A percentile compares a stretch with the other conserved stretches of the same genome.
These are phyloP conservation scores for Amanita exitialis DNA, from an alignment of 768 basidiomycete genomes.

Conservation along the genomic window DNA sequence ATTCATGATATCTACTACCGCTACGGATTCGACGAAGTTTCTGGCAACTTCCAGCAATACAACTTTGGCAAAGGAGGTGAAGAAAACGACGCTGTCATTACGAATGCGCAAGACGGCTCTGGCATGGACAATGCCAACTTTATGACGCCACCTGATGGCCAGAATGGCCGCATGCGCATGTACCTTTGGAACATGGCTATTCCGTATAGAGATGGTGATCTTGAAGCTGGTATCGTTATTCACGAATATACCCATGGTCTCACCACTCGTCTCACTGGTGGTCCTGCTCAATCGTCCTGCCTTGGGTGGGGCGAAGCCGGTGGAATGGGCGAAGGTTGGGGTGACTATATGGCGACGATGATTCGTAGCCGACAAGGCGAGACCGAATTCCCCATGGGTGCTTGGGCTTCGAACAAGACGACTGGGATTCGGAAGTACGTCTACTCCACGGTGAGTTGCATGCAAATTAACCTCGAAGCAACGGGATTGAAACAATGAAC, in stretches of 20 bases:
- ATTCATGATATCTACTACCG: slow-evolving; percentile 79
- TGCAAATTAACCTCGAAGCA: no score
- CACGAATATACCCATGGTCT: slow-evolving; percentile 86
- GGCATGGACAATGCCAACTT: slow-evolving; percentile 93
- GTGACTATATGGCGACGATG: slow-evolving; percentile 83
- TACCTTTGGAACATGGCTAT: slow-evolving; percentile 89
- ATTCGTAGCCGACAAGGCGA: slow-evolving; percentile 71
- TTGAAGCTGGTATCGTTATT: slow-evolving; percentile 96
- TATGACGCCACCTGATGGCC: slow-evolving; percentile 76
- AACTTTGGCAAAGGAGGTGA: slow-evolving; percentile 89
- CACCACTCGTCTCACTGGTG: slow-evolving; percentile 91
- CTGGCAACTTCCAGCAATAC: slow-evolving; percentile 97
- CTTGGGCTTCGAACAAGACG: slow-evolving; percentile 81
- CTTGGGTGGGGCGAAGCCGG: slow-evolving; percentile 94
- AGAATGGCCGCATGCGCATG: slow-evolving; percentile 92
- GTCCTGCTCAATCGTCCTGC: slow-evolving; percentile 86
- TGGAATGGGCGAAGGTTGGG: slow-evolving; percentile 99
- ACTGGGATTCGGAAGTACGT: slow-evolving; percentile 80
- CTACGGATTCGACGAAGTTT: slow-evolving; percentile 85
- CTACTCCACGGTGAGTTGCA: slow-evolving; percentile 46
- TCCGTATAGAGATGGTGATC: slow-evolving; percentile 90
- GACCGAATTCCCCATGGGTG: slow-evolving; percentile 83
- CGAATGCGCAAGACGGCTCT: slow-evolving; percentile 92
- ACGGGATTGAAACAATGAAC: no score
- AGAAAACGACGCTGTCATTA: slow-evolving; percentile 85